Evolutionary conservation across 805 yeast species (phyloP), one percentile per base, ranked within the genome.

Genomic region (Hanseniaspora taiwanica): DNA sequence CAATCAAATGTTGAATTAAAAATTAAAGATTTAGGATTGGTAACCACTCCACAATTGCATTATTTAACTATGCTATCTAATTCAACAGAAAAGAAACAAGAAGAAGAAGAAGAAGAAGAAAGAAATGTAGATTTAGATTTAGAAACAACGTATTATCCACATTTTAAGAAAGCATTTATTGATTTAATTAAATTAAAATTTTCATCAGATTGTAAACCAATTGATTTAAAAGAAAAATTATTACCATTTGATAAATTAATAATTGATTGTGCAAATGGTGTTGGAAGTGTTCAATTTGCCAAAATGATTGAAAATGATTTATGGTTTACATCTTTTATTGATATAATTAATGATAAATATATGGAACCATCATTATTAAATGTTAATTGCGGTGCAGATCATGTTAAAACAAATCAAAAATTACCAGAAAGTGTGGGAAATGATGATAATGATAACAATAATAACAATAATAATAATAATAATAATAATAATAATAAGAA

Each of bases 201-300:
- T 13, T 74, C 27, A 54, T 17, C 16, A 16, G 37, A 37, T 23
- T 23, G 21, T 6, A 41, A 62, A 20, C 66, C 87, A 48, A 71
- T 77, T n/a, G n/a, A n/a, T n/a, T n/a, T n/a, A n/a, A n/a, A n/a
- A n/a, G n/a, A n/a, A n/a, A n/a, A 16, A 4, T n/a, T 9, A 9
- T 74, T 27, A 54, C 23, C 16, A 16, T 41, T 41, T 23, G 29
- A 21, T 6, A 41, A 62, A 20, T 66, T 87, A 48, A 71, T 77
- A 2, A 74, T 91, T 16, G 98, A 91, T 62, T 78, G 86, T 31
- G 98, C 98, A 6, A 91, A 91, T 56, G 98, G 98, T n/a, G 83
- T 91, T 31, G 98, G 98, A 14, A 94, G 86, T 1, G 81, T 83
- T 17, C 81, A 81, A 54, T 65, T 78, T 21, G 52, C 58, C 19